Base-by-base conservation (phyloP, 257 asterid genomes). In the Leonotis leonurus region DNA sequence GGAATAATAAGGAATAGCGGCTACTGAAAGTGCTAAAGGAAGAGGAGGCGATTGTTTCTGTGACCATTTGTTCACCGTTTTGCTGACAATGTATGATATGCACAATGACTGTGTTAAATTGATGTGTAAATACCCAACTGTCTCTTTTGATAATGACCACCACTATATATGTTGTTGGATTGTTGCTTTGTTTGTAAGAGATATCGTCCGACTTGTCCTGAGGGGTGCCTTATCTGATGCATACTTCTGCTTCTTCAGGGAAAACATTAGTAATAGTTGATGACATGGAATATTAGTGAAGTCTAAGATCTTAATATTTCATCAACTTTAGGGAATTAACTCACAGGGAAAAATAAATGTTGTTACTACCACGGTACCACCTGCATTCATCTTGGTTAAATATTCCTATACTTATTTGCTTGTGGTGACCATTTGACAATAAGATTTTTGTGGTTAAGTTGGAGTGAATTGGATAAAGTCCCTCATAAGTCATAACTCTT, bases 1-100 rank as follows among this genome's bases (percentile, higher is more conserved):
- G 99, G 99, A 89, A 86, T 70, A 64, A 64, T 50, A 70, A 73
- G 39, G 92, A 85, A 63, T 97, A 89, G 77, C 72, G 78, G 41
- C 69, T 93, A 46, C 64, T 83, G 74, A 87, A 79, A 71, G 48
- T 87, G 64, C 52, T 81, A 1, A 96, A 85, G 57, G 99, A 89
- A 62, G 96, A n/a, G n/a, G n/a, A 89, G 89, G 99, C 85, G 67
- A 64, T 78, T 24, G 45, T 56, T 54, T 72, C 25, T 63, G n/a
- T 33, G 32, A 70, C 46, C 30, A 14, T 36, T 56, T 65, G 14
- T 17, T 60, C 49, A 17, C 24, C 39, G 67, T 70, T 43, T 50
- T 63, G 37, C 64, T 25, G 27, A 32, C n/a, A n/a, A n/a, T n/a
- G n/a, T 48, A 46, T 33, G 2, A 20, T 60, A 39, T 45, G 37